phyloP scores from a whole-genome alignment of 228 moss, liverwort and hornwort species.

The Sphagnum magellanicum region DNA sequence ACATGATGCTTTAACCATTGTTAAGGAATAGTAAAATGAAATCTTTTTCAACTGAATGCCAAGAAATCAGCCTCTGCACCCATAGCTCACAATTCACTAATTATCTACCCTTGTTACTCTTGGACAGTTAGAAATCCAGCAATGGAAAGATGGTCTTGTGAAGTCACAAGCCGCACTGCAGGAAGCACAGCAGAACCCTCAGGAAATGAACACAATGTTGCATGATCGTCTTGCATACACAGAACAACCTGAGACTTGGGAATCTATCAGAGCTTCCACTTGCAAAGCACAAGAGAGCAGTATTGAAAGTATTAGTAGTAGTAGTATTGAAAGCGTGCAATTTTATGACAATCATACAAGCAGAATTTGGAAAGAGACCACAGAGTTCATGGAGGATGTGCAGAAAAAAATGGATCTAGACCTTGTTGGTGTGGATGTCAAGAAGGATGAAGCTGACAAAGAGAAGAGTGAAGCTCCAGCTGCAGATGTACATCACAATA shows the following conservation, averaged over 20 bases:
- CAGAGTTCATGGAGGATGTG: no score
- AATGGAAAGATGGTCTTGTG: constrained; percentile 27
- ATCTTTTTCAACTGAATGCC: no score
- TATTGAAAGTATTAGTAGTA: neutral
- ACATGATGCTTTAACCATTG: no score
- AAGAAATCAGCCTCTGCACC: neutral
- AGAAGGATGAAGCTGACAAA: neutral
- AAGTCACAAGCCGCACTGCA: constrained; percentile 5
- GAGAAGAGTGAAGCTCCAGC: neutral
- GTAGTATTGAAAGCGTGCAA: constrained; percentile 4
- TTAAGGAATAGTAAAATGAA: constrained; percentile 4
- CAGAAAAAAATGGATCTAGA: constrained; percentile 2
- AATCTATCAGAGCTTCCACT: neutral
- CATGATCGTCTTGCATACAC: constrained; percentile 9
- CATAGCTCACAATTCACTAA: neutral
- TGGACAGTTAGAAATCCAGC: constrained; percentile 17
- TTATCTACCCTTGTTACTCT: neutral
- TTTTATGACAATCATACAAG: constrained; percentile 8
- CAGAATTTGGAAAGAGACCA: neutral
- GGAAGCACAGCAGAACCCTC: constrained; percentile 1
- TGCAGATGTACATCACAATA: neutral
- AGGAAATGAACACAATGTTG: constrained; percentile 16
- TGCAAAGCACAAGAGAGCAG: neutral
- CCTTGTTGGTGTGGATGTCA: constrained; percentile 11
- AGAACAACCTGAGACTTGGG: constrained; percentile 1